Conservation (phyloP, 2,329 filamentous ascomycete genomes). For the Colletotrichum ledebouriae region DNA sequence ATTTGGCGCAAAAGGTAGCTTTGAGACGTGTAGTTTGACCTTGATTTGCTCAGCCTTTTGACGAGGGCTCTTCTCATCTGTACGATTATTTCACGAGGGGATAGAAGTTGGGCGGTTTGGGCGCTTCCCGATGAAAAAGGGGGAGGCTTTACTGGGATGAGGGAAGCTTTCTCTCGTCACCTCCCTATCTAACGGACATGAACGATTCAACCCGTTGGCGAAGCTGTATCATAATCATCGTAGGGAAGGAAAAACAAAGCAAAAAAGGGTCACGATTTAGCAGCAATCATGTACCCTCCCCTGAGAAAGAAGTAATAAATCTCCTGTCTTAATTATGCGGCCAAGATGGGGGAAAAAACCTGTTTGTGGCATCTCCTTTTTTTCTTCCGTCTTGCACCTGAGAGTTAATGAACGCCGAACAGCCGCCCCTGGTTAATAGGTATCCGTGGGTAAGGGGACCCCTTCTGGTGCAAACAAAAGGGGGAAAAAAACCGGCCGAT, state of each 20-base stretch:
- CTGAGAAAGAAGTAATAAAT: slow-evolving; percentile 6
- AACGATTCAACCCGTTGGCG: background rate
- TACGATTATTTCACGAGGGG: slow-evolving; percentile 4
- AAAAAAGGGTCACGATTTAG: background rate
- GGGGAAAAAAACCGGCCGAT: no score
- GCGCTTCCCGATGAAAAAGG: background rate
- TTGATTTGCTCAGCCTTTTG: background rate
- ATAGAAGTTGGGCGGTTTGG: background rate
- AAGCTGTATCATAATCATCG: slow-evolving; percentile 4
- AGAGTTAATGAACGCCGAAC: background rate
- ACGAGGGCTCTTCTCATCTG: slow-evolving; percentile 1
- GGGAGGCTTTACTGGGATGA: background rate
- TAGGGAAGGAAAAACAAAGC: background rate
- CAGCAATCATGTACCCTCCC: no score
- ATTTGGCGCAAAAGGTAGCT: no score
- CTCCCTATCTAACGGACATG: no score
- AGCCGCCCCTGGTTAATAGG: background rate
- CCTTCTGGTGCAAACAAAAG: no score
- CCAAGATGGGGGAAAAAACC: background rate
- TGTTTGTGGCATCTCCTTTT: background rate
- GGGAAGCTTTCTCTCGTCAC: no score
- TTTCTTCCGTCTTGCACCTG: background rate
- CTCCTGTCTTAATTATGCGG: background rate
- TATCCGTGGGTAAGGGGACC: no score
- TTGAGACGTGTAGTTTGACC: slow-evolving; percentile 2